phyloP scores from a whole-genome alignment of 495 filamentous ascomycete genomes.

The Xylaria cubensis region DNA sequence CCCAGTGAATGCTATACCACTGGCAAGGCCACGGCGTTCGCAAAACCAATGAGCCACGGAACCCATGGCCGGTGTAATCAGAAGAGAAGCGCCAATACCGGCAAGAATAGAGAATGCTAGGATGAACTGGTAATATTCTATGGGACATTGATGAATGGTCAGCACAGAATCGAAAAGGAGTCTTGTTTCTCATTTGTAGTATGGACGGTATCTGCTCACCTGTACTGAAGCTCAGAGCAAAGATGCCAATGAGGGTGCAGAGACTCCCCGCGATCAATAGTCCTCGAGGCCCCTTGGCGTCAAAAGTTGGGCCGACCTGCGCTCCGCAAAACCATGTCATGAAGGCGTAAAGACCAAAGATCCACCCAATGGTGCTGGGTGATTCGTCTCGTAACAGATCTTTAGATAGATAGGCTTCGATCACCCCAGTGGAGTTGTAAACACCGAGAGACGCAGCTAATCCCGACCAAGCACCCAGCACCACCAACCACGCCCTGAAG shows the following conservation, averaged over 20 bases:
- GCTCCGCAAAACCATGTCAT: conserved; percentile 68
- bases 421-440: conserved; percentile 66
- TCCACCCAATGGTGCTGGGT: conserved; percentile 68
- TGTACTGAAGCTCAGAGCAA: conserved; percentile 58
- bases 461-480: conserved; percentile 64
- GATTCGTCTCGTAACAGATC: conserved; percentile 63
- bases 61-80: conserved; percentile 65
- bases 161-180: conserved; percentile 28
- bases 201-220: conserved; percentile 35
- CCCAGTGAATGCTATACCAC: conserved; percentile 65
- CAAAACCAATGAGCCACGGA: conserved; percentile 71
- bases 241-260: conserved; percentile 58
- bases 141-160: conserved; percentile 39
- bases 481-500: conserved; percentile 63
- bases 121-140: conserved; percentile 71
- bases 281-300: conserved; percentile 62
- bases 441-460: conserved; percentile 69
- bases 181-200: not conserved
- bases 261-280: conserved; percentile 59
- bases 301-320: conserved; percentile 71
- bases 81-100: conserved; percentile 62
- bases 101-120: conserved; percentile 63
- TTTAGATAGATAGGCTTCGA: conserved; percentile 66
- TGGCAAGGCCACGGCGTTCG: conserved; percentile 63
- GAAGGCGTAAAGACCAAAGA: conserved; percentile 66